Evolutionary conservation across 2,329 filamentous ascomycete species (phyloP), one percentile per base, ranked within the genome.

Genomic region (Hypoxylon sp.): DNA sequence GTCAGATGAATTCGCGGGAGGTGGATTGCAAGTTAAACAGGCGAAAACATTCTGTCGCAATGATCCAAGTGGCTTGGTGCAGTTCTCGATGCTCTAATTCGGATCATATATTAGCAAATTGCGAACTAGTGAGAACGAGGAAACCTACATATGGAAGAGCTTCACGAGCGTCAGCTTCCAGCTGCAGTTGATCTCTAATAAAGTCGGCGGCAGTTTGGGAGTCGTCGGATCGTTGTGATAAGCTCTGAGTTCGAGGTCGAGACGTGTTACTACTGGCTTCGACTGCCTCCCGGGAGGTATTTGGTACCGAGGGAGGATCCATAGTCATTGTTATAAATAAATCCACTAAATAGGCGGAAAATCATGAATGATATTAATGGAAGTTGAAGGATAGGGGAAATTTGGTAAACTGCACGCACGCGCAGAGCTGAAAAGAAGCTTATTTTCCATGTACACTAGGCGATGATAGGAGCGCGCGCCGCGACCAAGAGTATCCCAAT

Each of bases 131-230:
- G n/a, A 48, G 26, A 35, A 31, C 53, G 11, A 39, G 9, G 19
- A 31, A n/a, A 75, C 89, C 76, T 83, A 97, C 94, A 79, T 97
- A 99, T 72, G 96, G 96, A 5, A 99, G 87, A 68, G 93, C 93
- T 84, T 99, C 95, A 74, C 94, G 94, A 51, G 96, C 96, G 82
- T 99, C 96, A 19, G 93, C 93, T 82, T 99, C 96, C 59, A 99
- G 90, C 73, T 91, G 90, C 77, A 98, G 90, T 79, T 99, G 96
- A 61, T 90, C 90, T 74, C 93, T 90, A 73, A 99, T 94, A 78
- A 97, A 98, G 29, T 93, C 91, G 67, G 88, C 90, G 33, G 91
- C 91, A 14, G 91, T 94, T 74, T 93, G 91, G 1, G 91, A 93
- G 60, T 86, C 83, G 52, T 90, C 84, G 0, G 77, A 80, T 55